Evolutionary conservation across 371 early-diverging fungal genomes (phyloP), one percentile per base, ranked within the genome.

Genomic region (Aphelidium insulamus): DNA sequence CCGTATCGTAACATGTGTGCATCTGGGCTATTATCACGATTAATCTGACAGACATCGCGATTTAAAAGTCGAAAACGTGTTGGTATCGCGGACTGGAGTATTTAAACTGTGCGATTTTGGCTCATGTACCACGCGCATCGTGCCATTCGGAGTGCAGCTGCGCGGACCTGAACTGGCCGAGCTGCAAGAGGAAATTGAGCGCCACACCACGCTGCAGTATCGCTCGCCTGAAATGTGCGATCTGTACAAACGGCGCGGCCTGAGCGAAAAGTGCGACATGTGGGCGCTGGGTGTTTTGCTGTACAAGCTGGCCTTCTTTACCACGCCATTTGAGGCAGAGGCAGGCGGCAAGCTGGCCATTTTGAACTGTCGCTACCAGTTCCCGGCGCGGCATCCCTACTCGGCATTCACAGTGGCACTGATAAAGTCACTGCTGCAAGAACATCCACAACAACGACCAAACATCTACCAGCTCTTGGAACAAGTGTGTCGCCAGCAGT

Each of bases 61-160:
- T 51, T 53, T 90, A 33, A 90, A 90, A 45, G 71, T 83, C 30
- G 66, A 66, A 44, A 62, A 59, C 33, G 46, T 63, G 20, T 31
- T 54, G 19, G 46, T 21, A 11, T 6, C 18, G 15, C 45, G 52
- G 36, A 45, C 53, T 57, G 21, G 71, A 73, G 33, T 71, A 73
- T 37, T 55, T 51, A 85, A 86, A 48, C 59, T 91, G 24, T 86
- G 85, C 49, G 91, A 91, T 52, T 91, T 87, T 62, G 91, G 91
- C 15, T 84, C 84, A 2, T 67, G 77, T n/a, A 79, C 83, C 2
- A 69, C 68, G 10, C 46, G 50, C 19, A 61, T 58, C 20, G 50
- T 84, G 3, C 61, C 64, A 25, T 48, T 44, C 16, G 49, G 60
- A 4, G 44, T 69, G 24, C 54, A 52, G 17, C 30, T 61, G 28